Percentiles rank a stretch among this genome's conserved stretches.
Conservation (phyloP, 176 grass and related monocot genomes). For the Cenchrus fungigraminus region DNA sequence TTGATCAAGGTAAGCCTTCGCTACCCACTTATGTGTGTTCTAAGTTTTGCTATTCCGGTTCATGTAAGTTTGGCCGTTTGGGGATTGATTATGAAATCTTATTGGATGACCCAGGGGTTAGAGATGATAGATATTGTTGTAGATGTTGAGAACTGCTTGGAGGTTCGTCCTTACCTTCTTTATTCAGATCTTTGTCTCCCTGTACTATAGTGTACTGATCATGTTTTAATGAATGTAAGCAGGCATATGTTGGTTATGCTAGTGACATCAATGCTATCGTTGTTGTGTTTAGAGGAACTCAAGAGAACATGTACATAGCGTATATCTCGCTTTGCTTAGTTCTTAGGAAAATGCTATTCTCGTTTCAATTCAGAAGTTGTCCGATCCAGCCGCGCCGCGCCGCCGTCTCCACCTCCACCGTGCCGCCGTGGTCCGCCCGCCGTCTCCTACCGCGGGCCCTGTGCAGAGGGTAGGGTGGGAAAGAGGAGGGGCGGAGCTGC, state of each 20-base stretch:
- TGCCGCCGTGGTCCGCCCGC: too few species aligned
- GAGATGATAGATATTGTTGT: conserved; percentile 79
- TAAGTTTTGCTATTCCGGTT: conserved; percentile 37
- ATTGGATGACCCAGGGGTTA: conserved; percentile 66
- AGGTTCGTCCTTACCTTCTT: conserved; percentile 53
- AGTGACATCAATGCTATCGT: conserved; percentile 76
- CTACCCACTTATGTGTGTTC: neutral
- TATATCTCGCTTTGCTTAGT: conserved; percentile 12
- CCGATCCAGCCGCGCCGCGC: too few species aligned
- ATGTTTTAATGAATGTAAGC: conserved; percentile 15
- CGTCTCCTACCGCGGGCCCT: too few species aligned
- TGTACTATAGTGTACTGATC: conserved; percentile 1
- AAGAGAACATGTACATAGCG: conserved; percentile 74
- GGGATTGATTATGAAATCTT: conserved; percentile 30
- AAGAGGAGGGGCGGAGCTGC: too few species aligned
- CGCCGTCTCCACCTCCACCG: too few species aligned
- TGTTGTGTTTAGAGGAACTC: conserved; percentile 96
- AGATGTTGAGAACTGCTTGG: conserved; percentile 86
- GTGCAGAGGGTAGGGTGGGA: too few species aligned
- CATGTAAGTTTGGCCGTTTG: neutral
- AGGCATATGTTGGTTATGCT: conserved; percentile 95
- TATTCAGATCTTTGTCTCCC: neutral
- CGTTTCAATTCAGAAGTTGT: neutral
- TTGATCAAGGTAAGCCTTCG: conserved; percentile 61
- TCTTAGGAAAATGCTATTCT: neutral